phyloP scores from a whole-genome alignment of 495 filamentous ascomycete species.

The Neurospora sp. region DNA sequence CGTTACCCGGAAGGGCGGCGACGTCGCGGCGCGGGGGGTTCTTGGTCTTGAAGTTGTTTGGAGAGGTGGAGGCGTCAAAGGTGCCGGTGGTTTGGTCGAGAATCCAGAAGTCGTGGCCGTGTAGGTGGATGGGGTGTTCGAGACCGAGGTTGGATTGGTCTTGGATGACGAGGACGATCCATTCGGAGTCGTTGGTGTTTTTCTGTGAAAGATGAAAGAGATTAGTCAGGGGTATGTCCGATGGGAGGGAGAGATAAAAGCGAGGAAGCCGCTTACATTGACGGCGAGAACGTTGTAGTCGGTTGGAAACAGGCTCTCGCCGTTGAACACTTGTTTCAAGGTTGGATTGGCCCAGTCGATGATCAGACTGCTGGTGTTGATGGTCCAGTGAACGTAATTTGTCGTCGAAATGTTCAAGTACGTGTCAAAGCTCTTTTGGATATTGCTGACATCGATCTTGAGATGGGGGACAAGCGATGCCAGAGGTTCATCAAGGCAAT shows the following conservation, averaged over 20 bases:
- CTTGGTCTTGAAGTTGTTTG: slow-evolving; percentile 21
- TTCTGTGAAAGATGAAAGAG: neutral
- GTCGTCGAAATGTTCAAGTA: neutral
- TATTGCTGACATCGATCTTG: slow-evolving; percentile 19
- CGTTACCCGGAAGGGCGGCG: slow-evolving; percentile 40
- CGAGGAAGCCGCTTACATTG: neutral
- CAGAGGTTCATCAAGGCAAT: slow-evolving; percentile 20
- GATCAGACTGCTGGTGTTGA: slow-evolving; percentile 22
- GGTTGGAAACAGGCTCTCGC: slow-evolving; percentile 20
- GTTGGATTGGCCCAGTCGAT: slow-evolving; percentile 27
- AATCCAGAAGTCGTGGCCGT: slow-evolving; percentile 17
- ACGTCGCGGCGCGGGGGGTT: slow-evolving; percentile 51
- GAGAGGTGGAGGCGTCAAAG: slow-evolving; percentile 1
- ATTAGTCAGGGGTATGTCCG: neutral
- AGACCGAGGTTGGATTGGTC: slow-evolving; percentile 3
- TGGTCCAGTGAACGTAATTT: slow-evolving; percentile 22
- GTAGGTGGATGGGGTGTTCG: slow-evolving; percentile 19
- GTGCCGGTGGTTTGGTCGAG: slow-evolving; percentile 4
- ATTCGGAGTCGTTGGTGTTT: slow-evolving; percentile 1
- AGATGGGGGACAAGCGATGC: slow-evolving; percentile 22
- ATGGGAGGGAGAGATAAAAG: neutral
- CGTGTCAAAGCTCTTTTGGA: slow-evolving; percentile 1
- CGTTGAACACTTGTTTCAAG: slow-evolving; percentile 13
- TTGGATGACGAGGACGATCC: slow-evolving; percentile 17
- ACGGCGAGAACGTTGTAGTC: slow-evolving; percentile 23